Conservation (phyloP, 805 yeast genomes). For the Candida berthetii region DNA sequence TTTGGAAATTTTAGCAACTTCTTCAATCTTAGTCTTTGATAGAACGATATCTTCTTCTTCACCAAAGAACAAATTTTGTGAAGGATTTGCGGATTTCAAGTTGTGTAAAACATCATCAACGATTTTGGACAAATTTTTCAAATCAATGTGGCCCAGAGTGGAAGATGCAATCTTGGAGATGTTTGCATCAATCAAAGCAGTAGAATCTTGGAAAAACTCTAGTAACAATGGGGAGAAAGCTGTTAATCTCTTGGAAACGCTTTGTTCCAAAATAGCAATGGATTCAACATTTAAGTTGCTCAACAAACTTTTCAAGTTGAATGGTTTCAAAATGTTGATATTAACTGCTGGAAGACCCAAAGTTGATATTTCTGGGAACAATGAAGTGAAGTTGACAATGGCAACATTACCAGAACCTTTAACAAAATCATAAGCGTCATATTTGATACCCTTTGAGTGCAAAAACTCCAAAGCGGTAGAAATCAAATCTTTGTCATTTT, state of each 20-base stretch:
- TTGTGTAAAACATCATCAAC: conserved; percentile 46
- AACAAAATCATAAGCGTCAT: conserved; percentile 29
- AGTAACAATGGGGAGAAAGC: conserved; percentile 68
- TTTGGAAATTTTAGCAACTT: conserved; percentile 36
- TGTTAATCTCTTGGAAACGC: conserved; percentile 21
- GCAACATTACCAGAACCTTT: conserved; percentile 38
- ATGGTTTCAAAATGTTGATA: conserved; percentile 70
- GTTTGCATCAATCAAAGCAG: conserved; percentile 36
- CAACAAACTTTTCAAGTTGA: conserved; percentile 47
- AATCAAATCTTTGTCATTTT: conserved; percentile 14
- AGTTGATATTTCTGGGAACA: conserved; percentile 35
- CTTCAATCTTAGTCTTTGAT: conserved; percentile 12
- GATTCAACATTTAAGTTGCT: conserved; percentile 39
- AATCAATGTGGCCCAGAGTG: conserved; percentile 25
- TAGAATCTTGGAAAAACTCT: conserved; percentile 63
- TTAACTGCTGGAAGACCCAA: conserved; percentile 36
- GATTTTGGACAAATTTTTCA: conserved; percentile 24
- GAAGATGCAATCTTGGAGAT: conserved; percentile 51
- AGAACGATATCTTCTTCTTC: conserved; percentile 6
- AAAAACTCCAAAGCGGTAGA: conserved; percentile 26
- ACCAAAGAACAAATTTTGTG: conserved; percentile 62
- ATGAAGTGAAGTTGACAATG: conserved; percentile 59
- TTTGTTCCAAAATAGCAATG: conserved; percentile 64
- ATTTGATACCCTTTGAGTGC: conserved; percentile 16
- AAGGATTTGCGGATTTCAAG: conserved; percentile 44